Percentiles rank a stretch among this genome's conserved stretches.
phyloP scores from a whole-genome alignment of 345 rosid species.

The Clarkia xantiana region DNA sequence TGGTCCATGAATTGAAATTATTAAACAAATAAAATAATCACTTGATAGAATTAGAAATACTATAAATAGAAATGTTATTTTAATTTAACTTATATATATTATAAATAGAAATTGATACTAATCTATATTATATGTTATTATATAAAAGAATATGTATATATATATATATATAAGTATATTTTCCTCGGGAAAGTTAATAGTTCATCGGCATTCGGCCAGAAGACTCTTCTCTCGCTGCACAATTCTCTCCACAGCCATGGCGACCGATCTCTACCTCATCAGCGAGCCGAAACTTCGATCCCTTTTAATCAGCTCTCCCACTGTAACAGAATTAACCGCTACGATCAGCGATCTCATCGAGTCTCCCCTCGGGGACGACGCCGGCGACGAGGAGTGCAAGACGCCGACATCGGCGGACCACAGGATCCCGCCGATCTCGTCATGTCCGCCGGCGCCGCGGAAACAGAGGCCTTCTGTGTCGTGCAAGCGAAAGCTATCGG shows the following conservation, averaged over 20 bases:
- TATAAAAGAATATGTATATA: no score
- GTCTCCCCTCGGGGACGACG: background rate
- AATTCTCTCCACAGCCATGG: background rate
- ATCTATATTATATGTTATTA: no score
- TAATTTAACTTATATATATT: no score
- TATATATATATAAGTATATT: no score
- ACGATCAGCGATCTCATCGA: conserved; percentile 6
- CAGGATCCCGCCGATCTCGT: conserved; percentile 8
- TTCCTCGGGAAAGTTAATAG: no score
- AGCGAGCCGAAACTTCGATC: conserved; percentile 12
- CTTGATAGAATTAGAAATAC: no score
- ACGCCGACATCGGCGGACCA: conserved; percentile 8
- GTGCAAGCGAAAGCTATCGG: conserved; percentile 27
- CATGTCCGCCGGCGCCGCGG: conserved; percentile 12
- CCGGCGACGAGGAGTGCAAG: conserved; percentile 1
- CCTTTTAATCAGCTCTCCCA: background rate
- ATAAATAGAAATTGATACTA: no score
- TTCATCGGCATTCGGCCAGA: no score
- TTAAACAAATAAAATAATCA: no score
- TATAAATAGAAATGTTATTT: no score
- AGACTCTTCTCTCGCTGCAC: background rate
- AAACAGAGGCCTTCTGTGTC: conserved; percentile 3
- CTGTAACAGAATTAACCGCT: conserved; percentile 1
- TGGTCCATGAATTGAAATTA: no score
- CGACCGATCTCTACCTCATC: conserved; percentile 4